Evolutionary conservation across 768 basidiomycete species (phyloP).

Genomic region (Auricularia heimuer): DNA sequence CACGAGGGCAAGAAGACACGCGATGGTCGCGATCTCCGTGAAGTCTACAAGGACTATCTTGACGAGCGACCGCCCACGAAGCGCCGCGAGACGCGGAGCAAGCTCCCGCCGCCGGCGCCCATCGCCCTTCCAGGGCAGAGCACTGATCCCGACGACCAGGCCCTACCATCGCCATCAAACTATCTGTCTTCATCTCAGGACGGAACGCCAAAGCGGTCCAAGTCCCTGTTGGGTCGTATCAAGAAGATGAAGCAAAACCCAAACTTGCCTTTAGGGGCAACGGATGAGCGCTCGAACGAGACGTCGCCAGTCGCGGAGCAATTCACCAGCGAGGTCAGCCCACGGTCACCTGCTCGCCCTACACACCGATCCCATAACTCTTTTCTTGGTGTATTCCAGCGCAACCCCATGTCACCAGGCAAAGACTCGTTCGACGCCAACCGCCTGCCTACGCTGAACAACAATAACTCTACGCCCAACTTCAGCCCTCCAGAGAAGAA

Average conservation of each 20-base stretch:
- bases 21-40: conserved; percentile 42
- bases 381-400: conserved; percentile 57
- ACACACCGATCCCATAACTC: conserved; percentile 67
- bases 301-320: background rate
- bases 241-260: conserved; percentile 81
- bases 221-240: conserved; percentile 81
- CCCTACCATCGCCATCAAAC: background rate
- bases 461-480: background rate
- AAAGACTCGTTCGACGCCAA: conserved; percentile 31
- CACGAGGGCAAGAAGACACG: conserved; percentile 39
- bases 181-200: conserved; percentile 18
- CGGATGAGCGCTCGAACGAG: conserved; percentile 34
- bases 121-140: conserved; percentile 58
- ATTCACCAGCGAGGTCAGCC: background rate
- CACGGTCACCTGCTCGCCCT: conserved; percentile 31
- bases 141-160: conserved; percentile 26
- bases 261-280: conserved; percentile 55
- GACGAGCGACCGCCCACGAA: conserved; percentile 25
- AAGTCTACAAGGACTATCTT: conserved; percentile 34
- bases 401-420: background rate
- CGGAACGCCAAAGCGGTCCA: conserved; percentile 55
- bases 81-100: conserved; percentile 34
- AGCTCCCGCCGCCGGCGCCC: conserved; percentile 72
- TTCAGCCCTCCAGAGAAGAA: conserved; percentile 4
- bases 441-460: conserved; percentile 27